These are phyloP conservation scores for Tubosaeta sp. DNA, from an alignment of 768 basidiomycete species.

Conservation along the genomic window DNA sequence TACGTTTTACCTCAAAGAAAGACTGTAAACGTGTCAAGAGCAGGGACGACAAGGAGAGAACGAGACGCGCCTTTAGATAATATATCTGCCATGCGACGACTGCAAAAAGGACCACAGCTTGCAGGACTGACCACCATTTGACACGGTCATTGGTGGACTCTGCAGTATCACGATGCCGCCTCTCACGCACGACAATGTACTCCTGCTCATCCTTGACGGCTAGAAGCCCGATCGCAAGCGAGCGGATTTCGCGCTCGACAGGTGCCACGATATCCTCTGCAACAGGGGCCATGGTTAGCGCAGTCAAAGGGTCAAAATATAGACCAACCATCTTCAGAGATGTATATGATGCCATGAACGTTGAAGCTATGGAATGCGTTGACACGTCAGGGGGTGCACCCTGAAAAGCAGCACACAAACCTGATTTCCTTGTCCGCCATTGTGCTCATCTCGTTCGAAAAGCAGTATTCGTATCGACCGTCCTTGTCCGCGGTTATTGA, in stretches of 20 bases:
- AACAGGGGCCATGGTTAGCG: slow-evolving; percentile 1
- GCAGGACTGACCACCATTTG: slow-evolving; percentile 98
- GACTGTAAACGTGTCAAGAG: slow-evolving; percentile 40
- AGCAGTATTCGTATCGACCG: slow-evolving; percentile 92
- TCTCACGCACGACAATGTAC: slow-evolving; percentile 94
- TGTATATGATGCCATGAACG: slow-evolving; percentile 94
- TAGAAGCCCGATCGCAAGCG: slow-evolving; percentile 73
- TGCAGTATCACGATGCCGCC: slow-evolving; percentile 89
- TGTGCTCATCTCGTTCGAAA: slow-evolving; percentile 98
- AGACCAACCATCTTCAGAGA: slow-evolving; percentile 76
- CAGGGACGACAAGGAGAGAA: neutral
- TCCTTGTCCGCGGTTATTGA: slow-evolving; percentile 85
- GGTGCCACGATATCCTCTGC: slow-evolving; percentile 79
- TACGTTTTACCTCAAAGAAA: slow-evolving; percentile 89
- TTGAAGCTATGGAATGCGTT: slow-evolving; percentile 66
- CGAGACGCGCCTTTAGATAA: slow-evolving; percentile 74
- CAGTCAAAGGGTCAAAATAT: neutral
- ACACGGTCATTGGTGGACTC: slow-evolving; percentile 92
- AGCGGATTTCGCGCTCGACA: slow-evolving; percentile 92
- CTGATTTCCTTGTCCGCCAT: slow-evolving; percentile 94
- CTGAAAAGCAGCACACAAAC: slow-evolving; percentile 34
- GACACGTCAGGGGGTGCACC: neutral
- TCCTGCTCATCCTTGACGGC: slow-evolving; percentile 98
- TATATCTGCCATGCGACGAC: slow-evolving; percentile 98
- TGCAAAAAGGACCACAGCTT: slow-evolving; percentile 79